phyloP scores from a whole-genome alignment of 75 land plant species.

The Sequoiadendron giganteum region DNA sequence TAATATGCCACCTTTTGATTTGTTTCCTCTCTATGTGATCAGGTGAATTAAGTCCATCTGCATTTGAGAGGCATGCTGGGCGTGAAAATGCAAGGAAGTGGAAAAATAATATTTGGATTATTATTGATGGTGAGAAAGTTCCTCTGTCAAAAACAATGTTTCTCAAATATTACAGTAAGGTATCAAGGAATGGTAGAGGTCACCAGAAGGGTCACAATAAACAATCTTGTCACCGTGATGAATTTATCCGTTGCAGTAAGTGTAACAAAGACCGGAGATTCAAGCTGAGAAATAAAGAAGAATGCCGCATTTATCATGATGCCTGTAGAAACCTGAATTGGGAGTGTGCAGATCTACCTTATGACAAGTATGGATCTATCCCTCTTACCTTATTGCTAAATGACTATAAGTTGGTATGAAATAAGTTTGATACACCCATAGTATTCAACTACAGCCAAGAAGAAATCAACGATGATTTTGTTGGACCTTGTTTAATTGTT shows the following conservation, averaged over 20 bases:
- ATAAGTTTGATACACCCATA: background rate
- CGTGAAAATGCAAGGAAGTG: conserved; percentile 69
- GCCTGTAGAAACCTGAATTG: conserved; percentile 49
- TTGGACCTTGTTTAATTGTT: background rate
- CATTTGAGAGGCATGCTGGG: conserved; percentile 76
- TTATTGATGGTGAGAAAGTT: conserved; percentile 41
- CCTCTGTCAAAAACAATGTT: conserved; percentile 46
- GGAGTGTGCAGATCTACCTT: conserved; percentile 54
- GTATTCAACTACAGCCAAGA: background rate
- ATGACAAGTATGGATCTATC: conserved; percentile 42
- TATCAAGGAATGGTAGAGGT: conserved; percentile 29
- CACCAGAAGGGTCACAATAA: conserved; percentile 31
- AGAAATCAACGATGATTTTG: background rate
- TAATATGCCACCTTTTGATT: background rate
- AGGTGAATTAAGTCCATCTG: conserved; percentile 69
- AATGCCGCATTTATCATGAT: conserved; percentile 66
- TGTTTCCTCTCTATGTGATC: conserved; percentile 1
- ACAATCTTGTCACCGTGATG: conserved; percentile 59
- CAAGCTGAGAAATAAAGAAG: conserved; percentile 51
- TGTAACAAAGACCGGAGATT: conserved; percentile 69
- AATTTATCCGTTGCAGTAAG: conserved; percentile 55
- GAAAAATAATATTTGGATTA: conserved; percentile 73
- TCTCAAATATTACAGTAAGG: conserved; percentile 52
- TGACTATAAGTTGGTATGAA: background rate
- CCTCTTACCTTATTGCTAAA: background rate